Conservation (phyloP, 768 basidiomycete species). For the Chlorophyllum brunneum region DNA sequence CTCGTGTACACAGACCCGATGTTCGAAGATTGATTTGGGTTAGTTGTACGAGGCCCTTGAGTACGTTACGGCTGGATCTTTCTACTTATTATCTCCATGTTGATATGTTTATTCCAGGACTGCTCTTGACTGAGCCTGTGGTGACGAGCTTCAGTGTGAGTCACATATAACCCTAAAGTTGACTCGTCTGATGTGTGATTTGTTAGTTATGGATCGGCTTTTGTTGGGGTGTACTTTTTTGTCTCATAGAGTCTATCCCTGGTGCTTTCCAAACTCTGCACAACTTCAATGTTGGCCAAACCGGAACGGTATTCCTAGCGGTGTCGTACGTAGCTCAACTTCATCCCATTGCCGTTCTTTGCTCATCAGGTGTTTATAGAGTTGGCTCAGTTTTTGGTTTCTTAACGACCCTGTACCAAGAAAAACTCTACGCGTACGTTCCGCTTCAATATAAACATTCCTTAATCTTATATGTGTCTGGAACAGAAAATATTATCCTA, state of each 20-base stretch:
- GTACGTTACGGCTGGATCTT: constrained; percentile 21
- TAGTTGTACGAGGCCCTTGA: constrained; percentile 65
- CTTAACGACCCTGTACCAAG: constrained; percentile 42
- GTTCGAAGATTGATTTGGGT: constrained; percentile 60
- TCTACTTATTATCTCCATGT: neutral
- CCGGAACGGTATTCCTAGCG: constrained; percentile 56
- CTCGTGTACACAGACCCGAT: constrained; percentile 55
- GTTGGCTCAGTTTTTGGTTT: constrained; percentile 52
- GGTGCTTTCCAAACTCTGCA: constrained; percentile 52
- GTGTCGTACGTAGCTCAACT: constrained; percentile 42
- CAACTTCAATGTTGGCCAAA: constrained; percentile 52
- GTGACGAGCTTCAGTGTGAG: constrained; percentile 71
- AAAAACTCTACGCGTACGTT: constrained; percentile 44
- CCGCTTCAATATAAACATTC: no score
- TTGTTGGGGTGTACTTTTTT: constrained; percentile 73
- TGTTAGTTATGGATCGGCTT: constrained; percentile 67
- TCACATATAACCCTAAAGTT: constrained; percentile 29
- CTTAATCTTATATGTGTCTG: neutral
- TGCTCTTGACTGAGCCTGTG: constrained; percentile 69
- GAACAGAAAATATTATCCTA: constrained; percentile 28
- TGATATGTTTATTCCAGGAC: constrained; percentile 31
- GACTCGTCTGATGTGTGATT: neutral
- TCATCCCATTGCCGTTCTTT: neutral
- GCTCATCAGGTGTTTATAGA: constrained; percentile 28
- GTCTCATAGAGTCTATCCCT: constrained; percentile 50